These are phyloP conservation scores for Plasmopara muralis DNA, from an alignment of 352 stramenopile genomes.

Conservation along the genomic window DNA sequence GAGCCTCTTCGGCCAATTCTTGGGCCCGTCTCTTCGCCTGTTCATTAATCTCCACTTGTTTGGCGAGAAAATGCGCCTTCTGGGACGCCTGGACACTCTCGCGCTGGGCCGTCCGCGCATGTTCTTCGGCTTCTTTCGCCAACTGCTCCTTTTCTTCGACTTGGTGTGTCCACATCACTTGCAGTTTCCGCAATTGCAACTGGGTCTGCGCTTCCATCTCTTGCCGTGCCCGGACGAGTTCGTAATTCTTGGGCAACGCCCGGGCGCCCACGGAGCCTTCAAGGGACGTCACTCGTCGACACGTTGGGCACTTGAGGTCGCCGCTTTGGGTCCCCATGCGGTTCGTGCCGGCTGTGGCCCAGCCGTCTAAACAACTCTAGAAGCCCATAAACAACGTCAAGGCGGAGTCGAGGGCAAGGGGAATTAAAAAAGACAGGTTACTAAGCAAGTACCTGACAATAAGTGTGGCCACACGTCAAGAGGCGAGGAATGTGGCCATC, in stretches of 20 bases:
- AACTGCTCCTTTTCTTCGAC: conserved; percentile 70
- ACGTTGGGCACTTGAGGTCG: conserved; percentile 61
- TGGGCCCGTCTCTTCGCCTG: conserved; percentile 71
- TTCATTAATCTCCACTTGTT: conserved; percentile 80
- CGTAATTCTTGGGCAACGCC: conserved; percentile 79
- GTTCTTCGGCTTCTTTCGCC: conserved; percentile 60
- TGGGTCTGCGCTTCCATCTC: conserved; percentile 74
- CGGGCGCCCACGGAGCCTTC: conserved; percentile 33
- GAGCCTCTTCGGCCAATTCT: conserved; percentile 58
- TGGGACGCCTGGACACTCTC: conserved; percentile 69
- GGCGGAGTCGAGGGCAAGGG: too few species aligned
- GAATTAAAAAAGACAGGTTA: too few species aligned
- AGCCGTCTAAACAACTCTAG: conserved; percentile 60
- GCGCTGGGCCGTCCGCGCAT: conserved; percentile 62
- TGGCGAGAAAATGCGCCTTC: conserved; percentile 53
- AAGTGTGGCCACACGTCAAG: conserved; percentile 73
- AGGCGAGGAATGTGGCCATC: conserved; percentile 62
- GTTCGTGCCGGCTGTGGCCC: conserved; percentile 34
- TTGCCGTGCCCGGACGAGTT: conserved; percentile 75
- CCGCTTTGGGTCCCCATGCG: conserved; percentile 14
- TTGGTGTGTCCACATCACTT: conserved; percentile 49
- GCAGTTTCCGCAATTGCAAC: conserved; percentile 40
- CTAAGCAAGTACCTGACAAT: conserved; percentile 52
- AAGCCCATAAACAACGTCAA: background rate
- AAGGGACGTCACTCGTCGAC: conserved; percentile 47